Base-by-base conservation (phyloP, 169 alveolate genomes). In the Amoebophrya sp. region DNA sequence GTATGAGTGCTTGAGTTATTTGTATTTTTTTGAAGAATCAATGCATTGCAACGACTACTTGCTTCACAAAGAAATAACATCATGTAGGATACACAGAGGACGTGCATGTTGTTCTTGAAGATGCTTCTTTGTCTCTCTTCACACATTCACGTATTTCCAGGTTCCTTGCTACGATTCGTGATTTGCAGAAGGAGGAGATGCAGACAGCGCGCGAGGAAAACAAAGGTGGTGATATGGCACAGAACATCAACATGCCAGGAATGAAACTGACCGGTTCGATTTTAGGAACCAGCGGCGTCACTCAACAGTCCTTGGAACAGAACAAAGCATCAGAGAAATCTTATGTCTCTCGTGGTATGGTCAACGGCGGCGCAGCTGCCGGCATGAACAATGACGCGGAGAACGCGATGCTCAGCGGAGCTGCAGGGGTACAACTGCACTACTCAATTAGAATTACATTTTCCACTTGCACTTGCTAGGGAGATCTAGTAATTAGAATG, bases 141-240 rank as follows among this genome's bases (percentile, higher is more conserved):
- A 47, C 65, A 12, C 29, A 47, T 47, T 47, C 65, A 47, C 65
- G 18, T 18, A 12, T 47, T 65, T 1, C 18, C 83, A 65, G 83
- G 26, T 65, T 12, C 83, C 83, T 65, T 36, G 83, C 83, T 36
- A 65, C 83, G 18, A 26, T 65, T 36, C 83, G 83, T 6, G 83
- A 65, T 26, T 36, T 65, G 36, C 83, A 65, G 26, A 65, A 65
- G 83, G 83, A 65, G 83, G 83, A 65, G 83, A 65, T 65, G 83
- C 83, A 65, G 26, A 10, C 12, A 6, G 2, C 83, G 36, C 83
- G 83, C 0, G 83, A 65, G 1, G 18, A 29, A 1, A 36, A 10
- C 83, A 36, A 36, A 29, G 83, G 26, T 18, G 26, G 38, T 36
- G 26, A 6, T 10, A 65, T 65, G 83, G 83, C 83, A 1, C 33